Evolutionary conservation across 2,329 filamentous ascomycete species (phyloP).

Genomic region (Ascochyta fabae): DNA sequence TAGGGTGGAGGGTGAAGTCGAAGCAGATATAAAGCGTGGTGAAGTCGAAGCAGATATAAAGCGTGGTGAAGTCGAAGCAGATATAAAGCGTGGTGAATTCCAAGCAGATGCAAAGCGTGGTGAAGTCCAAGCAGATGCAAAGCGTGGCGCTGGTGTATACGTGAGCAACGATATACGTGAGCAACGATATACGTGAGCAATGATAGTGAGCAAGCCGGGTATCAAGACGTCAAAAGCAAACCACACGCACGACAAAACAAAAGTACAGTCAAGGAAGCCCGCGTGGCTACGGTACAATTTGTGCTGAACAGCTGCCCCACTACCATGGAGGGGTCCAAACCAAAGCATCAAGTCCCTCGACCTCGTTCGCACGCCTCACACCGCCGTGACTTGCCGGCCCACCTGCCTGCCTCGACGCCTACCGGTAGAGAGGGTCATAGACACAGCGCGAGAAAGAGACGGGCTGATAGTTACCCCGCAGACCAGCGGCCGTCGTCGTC

Average conservation of each 20-base stretch:
- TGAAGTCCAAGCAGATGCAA: background rate
- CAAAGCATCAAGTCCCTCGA: background rate
- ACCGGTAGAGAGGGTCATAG: background rate
- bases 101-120: background rate
- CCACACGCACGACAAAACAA: too few relatives aligned
- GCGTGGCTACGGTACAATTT: background rate
- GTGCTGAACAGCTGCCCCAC: conserved; percentile 5
- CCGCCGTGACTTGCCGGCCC: conserved; percentile 1
- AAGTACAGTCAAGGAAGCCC: background rate
- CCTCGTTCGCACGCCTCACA: too few relatives aligned
- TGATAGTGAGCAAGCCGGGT: background rate
- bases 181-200: too few relatives aligned
- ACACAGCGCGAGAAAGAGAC: background rate
- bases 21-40: background rate
- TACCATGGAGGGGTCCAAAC: conserved; percentile 10
- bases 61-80: background rate
- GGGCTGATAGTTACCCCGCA: background rate
- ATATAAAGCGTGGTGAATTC: background rate
- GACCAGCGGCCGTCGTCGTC: background rate
- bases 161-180: background rate
- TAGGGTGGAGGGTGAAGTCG: background rate
- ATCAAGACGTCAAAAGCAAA: background rate
- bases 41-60: background rate
- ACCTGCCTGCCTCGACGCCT: background rate
- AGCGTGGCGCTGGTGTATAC: background rate